A percentile compares a stretch with the other conserved stretches of the same genome.
Evolutionary conservation across 116 monocot genomes (phyloP).

Genomic region (Posidonia oceanica): DNA sequence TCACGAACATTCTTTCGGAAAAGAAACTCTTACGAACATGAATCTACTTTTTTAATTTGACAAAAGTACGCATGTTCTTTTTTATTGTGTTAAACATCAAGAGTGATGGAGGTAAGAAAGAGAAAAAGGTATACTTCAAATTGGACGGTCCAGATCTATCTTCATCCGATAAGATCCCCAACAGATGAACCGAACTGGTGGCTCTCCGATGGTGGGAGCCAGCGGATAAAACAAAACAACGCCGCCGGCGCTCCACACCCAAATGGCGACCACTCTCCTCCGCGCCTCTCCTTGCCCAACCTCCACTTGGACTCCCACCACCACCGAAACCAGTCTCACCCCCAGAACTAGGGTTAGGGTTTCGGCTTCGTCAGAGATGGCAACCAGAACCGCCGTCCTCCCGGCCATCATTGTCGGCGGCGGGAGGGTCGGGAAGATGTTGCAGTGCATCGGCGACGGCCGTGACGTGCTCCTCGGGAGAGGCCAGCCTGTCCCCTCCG

Average conservation of each 20-base stretch:
- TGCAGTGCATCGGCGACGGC: constrained; percentile 53
- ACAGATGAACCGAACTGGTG: not conserved
- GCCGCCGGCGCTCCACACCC: not conserved
- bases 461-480: constrained; percentile 66
- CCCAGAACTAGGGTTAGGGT: constrained; percentile 6
- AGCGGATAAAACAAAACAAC: not conserved
- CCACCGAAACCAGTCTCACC: not conserved
- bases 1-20: too few relatives aligned
- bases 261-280: constrained; percentile 7
- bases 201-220: not conserved
- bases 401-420: constrained; percentile 86
- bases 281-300: not conserved
- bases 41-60: too few relatives aligned
- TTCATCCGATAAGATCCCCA: not conserved
- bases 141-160: not conserved
- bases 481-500: constrained; percentile 49
- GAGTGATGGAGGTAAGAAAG: too few relatives aligned
- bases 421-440: constrained; percentile 63
- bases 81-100: too few relatives aligned
- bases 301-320: not conserved
- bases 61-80: too few relatives aligned
- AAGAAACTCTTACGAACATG: too few relatives aligned
- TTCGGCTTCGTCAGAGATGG: constrained; percentile 18
- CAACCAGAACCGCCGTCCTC: constrained; percentile 13
- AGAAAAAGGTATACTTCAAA: not conserved